Evolutionary conservation across 129 eudicot genomes (phyloP), one percentile per base, ranked within the genome.

Genomic region (Scalesia atractyloides): DNA sequence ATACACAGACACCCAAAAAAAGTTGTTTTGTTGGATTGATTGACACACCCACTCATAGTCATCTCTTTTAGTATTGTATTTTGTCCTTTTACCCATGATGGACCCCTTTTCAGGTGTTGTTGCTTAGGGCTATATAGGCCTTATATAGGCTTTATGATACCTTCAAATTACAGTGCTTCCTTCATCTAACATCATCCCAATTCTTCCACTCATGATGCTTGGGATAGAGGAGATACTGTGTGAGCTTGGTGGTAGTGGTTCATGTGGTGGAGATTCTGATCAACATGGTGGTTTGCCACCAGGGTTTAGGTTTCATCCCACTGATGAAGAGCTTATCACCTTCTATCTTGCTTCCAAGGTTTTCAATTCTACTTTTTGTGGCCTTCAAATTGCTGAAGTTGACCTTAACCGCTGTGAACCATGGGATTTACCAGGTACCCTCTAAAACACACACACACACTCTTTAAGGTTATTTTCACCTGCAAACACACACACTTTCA

Each of bases 281-380:
- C 37, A 83, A 68, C 56, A 75, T 0, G 76, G 81, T 39, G 83
- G 84, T 51, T 70, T 91, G 82, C 96, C 97, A 69, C 97, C 97
- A 3, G 97, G 97, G 53, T 91, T 91, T 70, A 81, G 97, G 84
- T 91, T 91, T 66, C 97, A 92, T 79, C 97, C 97, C 0, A 92
- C 97, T 3, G 97, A 92, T 81, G 97, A 92, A 76, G 97, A 92
- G 67, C 97, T 92, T 65, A 79, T 92, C 22, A 84, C 96, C 9
- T 92, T 83, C 19, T 92, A 92, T 64, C 83, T 92, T 56, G 97
- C 97, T 78, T 89, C 97, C 7, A 92, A 92, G 73, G 94, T 89
- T 76, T 89, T 86, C 69, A 76, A 72, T 50, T 82, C 81, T 24
- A 49, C 54, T 43, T 81, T 84, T 73, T 77, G 22, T 50, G 93